phyloP scores from a whole-genome alignment of 2,329 filamentous ascomycete genomes.

The Emmonsia crescens region DNA sequence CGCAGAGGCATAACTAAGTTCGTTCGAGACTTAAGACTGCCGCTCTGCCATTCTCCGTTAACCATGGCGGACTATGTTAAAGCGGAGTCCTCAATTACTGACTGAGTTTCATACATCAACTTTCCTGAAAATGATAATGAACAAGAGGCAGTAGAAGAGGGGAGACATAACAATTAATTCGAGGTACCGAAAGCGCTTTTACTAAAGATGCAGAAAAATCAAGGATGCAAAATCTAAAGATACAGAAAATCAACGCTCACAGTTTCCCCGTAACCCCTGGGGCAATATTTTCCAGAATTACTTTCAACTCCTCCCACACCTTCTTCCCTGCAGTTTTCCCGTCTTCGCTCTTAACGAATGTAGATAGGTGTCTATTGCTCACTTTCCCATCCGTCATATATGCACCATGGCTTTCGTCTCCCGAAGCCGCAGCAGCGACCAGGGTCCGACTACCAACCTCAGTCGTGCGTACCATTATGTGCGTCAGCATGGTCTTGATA shows the following conservation, averaged over 20 bases:
- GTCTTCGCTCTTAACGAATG: neutral
- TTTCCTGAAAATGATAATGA: neutral
- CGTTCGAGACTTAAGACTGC: neutral
- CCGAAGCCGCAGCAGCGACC: slow-evolving; percentile 28
- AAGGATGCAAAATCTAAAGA: too few relatives aligned
- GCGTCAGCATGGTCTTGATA: slow-evolving; percentile 21
- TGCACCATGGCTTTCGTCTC: slow-evolving; percentile 35
- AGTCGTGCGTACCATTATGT: slow-evolving; percentile 30
- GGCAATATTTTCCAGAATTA: neutral
- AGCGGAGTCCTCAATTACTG: neutral
- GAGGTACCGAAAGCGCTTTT: neutral
- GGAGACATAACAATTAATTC: neutral
- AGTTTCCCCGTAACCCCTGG: neutral
- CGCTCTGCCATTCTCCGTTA: neutral
- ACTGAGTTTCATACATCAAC: neutral
- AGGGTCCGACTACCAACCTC: slow-evolving; percentile 41
- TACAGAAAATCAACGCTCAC: too few relatives aligned
- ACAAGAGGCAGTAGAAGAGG: too few relatives aligned
- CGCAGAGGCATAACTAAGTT: too few relatives aligned
- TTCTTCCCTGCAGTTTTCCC: neutral
- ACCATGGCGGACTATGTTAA: too few relatives aligned
- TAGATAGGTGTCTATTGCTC: neutral
- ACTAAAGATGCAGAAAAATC: neutral
- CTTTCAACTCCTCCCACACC: neutral
- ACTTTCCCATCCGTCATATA: neutral